Base-by-base conservation (phyloP, 805 yeast species). In the Kodamaea jinghongensis region DNA sequence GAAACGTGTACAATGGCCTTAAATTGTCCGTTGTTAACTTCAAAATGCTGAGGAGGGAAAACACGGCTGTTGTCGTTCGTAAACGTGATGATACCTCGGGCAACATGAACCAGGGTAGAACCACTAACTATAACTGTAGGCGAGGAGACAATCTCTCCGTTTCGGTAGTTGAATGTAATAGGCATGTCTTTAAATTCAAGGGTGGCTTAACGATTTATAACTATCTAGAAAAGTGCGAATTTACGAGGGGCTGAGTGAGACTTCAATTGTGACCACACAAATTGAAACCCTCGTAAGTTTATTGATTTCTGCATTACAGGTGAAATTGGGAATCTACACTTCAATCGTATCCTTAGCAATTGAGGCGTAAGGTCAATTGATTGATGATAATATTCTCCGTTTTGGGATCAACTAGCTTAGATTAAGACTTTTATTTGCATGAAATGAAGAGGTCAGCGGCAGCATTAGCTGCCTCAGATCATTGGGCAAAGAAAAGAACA, bases 1-100 rank as follows among this genome's bases (percentile, higher is more conserved):
- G 79, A 75, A 13, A 90, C 70, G 44, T 84, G 84, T 2, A 86
- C 69, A 12, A 86, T 53, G 0, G 86, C 86, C 58, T 89, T 90
- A 71, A 90, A 91, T 44, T 75, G 72, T 1, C 83, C 81, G 14
- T 75, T 64, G 38, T 79, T 77, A 5, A 89, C 77, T 44, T 90
- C 95, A 51, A 72, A 85, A 39, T 71, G 68, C 50, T 79, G 82
- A 0, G 87, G 76, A 0, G 96, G 95, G 45, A 80, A 82, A 36
- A 66, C 69, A 22, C 47, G 40, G 43, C 60, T 60, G 8, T 49
- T 46, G 47, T 66, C 64, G 39, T 67, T 63, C 23, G 55, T 46
- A 39, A 69, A 60, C 22, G 58, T 54, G 11, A 69, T 46, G 2
- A 61, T 43, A 0, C 73, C 73, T 3, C 39, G 42, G 5, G 28